Percentiles rank a stretch among this genome's conserved stretches.
Evolutionary conservation across 2,329 filamentous ascomycete genomes (phyloP).

Genomic region (Phyllosticta citriasiana): DNA sequence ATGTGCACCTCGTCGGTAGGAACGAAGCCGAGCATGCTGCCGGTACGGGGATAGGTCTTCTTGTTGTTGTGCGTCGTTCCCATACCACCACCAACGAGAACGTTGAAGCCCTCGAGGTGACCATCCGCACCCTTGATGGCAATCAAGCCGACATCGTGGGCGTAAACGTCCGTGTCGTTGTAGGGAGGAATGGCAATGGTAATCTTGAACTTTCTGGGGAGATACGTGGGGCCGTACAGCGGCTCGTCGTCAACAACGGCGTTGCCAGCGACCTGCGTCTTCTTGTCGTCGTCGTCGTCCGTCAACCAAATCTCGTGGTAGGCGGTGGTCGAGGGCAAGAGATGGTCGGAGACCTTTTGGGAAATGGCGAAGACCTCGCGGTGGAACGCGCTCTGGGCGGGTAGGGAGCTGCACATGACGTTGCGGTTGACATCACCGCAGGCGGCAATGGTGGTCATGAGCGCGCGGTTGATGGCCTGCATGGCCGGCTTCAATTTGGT

Average conservation of each 20-base stretch:
- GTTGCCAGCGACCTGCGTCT: slow-evolving; percentile 84
- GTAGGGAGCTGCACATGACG: slow-evolving; percentile 95
- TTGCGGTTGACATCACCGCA: slow-evolving; percentile 99
- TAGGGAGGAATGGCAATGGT: slow-evolving; percentile 95
- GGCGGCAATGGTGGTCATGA: slow-evolving; percentile 96
- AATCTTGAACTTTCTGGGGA: slow-evolving; percentile 98
- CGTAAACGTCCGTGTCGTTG: slow-evolving; percentile 97
- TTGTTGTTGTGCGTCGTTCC: slow-evolving; percentile 99
- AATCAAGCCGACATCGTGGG: slow-evolving; percentile 91
- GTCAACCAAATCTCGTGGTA: slow-evolving; percentile 99
- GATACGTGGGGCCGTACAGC: slow-evolving; percentile 88
- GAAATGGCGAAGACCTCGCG: slow-evolving; percentile 68
- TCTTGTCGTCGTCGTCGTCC: slow-evolving; percentile 77
- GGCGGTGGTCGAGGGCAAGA: slow-evolving; percentile 79
- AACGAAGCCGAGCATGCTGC: slow-evolving; percentile 86
- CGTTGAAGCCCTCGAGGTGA: slow-evolving; percentile 79
- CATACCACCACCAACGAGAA: slow-evolving; percentile 94
- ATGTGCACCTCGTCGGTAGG: slow-evolving; percentile 67
- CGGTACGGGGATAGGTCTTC: slow-evolving; percentile 96
- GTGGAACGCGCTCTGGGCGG: slow-evolving; percentile 76
- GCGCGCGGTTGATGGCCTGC: slow-evolving; percentile 87
- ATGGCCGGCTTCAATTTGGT: slow-evolving; percentile 91
- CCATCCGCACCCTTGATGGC: slow-evolving; percentile 85
- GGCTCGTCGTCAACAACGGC: slow-evolving; percentile 93
- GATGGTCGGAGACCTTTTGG: slow-evolving; percentile 81